These are phyloP conservation scores for Podospora anserina DNA, from an alignment of 495 filamentous ascomycete species.

Conservation along the genomic window DNA sequence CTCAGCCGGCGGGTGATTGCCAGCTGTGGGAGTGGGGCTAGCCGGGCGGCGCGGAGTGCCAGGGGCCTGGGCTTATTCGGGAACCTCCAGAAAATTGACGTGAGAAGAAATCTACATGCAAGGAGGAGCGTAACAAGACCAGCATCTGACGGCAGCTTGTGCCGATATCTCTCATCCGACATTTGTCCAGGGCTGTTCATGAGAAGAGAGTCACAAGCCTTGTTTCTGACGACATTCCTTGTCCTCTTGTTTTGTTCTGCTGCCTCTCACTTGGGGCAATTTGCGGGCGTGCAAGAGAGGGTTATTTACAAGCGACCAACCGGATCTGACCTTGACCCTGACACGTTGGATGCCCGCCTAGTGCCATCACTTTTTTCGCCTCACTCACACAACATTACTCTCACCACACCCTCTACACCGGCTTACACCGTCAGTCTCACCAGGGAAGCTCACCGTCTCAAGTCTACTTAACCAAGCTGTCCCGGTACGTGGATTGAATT, in stretches of 20 bases:
- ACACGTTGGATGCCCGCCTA: constrained; percentile 34
- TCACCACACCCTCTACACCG: constrained; percentile 4
- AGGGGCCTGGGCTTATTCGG: constrained; percentile 33
- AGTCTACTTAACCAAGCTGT: constrained; percentile 6
- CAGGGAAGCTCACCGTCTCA: constrained; percentile 11
- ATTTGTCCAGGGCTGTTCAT: not conserved
- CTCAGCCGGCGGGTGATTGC: constrained; percentile 20
- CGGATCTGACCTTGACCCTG: constrained; percentile 28
- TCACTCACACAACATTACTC: constrained; percentile 22
- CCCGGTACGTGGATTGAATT: constrained; percentile 21
- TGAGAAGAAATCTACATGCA: constrained; percentile 38
- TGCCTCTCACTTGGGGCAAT: not conserved
- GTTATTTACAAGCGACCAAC: constrained; percentile 4
- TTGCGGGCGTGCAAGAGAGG: not conserved
- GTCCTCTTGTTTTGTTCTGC: not conserved
- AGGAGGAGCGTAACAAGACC: constrained; percentile 8
- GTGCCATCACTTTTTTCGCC: constrained; percentile 36
- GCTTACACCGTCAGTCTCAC: not conserved
- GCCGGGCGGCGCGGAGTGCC: constrained; percentile 12
- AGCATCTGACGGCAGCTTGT: not conserved
- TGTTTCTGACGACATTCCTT: not conserved
- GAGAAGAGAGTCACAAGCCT: not conserved
- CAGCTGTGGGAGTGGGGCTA: constrained; percentile 28
- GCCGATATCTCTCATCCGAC: constrained; percentile 20
- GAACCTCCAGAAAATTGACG: constrained; percentile 34